Evolutionary conservation across 2,329 filamentous ascomycete genomes (phyloP).

Genomic region (Beauveria sp.): DNA sequence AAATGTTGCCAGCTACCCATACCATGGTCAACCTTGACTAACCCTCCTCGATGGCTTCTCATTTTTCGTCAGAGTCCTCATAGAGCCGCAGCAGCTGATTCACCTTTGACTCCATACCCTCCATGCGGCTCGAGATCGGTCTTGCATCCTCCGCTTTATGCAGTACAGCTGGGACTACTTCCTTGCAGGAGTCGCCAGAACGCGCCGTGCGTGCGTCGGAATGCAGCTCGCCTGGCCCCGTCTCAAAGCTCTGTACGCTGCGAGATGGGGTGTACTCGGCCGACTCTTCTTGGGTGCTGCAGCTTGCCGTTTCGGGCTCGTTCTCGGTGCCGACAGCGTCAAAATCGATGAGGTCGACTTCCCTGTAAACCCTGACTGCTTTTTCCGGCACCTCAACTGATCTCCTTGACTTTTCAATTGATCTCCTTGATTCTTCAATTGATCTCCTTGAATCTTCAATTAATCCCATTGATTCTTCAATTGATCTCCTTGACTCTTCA

Average conservation of each 20-base stretch:
- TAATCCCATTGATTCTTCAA: no score
- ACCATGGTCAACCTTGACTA: neutral
- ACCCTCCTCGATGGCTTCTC: neutral
- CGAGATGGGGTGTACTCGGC: neutral
- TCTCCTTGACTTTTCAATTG: neutral
- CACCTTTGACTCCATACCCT: neutral
- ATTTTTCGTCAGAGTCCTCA: neutral
- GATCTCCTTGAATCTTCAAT: neutral
- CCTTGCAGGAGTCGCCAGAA: no score
- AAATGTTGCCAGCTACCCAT: neutral
- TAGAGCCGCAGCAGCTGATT: neutral
- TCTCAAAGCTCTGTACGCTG: no score
- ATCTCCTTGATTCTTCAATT: no score
- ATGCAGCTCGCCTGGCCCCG: no score
- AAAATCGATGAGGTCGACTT: neutral
- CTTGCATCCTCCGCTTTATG: no score
- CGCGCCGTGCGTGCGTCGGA: no score
- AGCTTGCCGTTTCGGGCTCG: neutral
- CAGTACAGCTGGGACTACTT: no score
- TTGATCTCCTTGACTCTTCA: neutral
- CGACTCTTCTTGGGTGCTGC: neutral
- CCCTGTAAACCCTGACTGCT: neutral
- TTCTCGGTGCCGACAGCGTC: neutral
- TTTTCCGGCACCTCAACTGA: no score
- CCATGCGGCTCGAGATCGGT: neutral